phyloP scores from a whole-genome alignment of 2,329 filamentous ascomycete genomes.

The Madurella fahalii region DNA sequence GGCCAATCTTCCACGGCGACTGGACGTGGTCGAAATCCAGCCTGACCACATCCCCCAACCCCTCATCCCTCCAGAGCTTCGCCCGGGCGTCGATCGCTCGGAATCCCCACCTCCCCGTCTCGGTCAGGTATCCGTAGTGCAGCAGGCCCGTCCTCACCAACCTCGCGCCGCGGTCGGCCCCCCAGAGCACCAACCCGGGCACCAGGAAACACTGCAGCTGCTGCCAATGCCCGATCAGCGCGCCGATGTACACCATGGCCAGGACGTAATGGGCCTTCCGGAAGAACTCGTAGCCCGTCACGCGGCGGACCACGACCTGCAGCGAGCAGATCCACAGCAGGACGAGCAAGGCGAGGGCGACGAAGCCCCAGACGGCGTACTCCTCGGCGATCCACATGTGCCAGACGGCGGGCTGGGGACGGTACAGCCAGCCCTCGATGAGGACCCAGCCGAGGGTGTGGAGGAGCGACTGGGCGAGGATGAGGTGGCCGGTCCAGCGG shows the following conservation, averaged over 20 bases:
- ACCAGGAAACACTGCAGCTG: slow-evolving; percentile 65
- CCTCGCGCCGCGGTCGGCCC: slow-evolving; percentile 58
- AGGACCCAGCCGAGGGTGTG: slow-evolving; percentile 71
- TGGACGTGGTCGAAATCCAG: slow-evolving; percentile 62
- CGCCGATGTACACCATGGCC: slow-evolving; percentile 69
- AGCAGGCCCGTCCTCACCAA: slow-evolving; percentile 55
- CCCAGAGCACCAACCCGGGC: slow-evolving; percentile 61
- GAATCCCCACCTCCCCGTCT: slow-evolving; percentile 47
- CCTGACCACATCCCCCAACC: slow-evolving; percentile 59
- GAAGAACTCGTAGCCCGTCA: slow-evolving; percentile 74
- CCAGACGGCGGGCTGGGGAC: slow-evolving; percentile 62
- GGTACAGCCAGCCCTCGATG: slow-evolving; percentile 62
- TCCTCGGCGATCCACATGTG: slow-evolving; percentile 54
- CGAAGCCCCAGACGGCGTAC: slow-evolving; percentile 71
- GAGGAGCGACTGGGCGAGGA: slow-evolving; percentile 61
- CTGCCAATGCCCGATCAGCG: slow-evolving; percentile 71
- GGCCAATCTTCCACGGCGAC: slow-evolving; percentile 59
- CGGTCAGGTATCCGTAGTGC: slow-evolving; percentile 52
- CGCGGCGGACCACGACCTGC: slow-evolving; percentile 51
- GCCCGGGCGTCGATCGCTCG: slow-evolving; percentile 48
- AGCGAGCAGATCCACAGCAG: slow-evolving; percentile 58
- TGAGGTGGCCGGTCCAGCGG: slow-evolving; percentile 70
- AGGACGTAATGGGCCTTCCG: slow-evolving; percentile 69
- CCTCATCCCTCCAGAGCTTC: slow-evolving; percentile 50
- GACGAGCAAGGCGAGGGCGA: slow-evolving; percentile 62